phyloP scores from a whole-genome alignment of 2,329 filamentous ascomycete genomes.

The Blumeria graminis region DNA sequence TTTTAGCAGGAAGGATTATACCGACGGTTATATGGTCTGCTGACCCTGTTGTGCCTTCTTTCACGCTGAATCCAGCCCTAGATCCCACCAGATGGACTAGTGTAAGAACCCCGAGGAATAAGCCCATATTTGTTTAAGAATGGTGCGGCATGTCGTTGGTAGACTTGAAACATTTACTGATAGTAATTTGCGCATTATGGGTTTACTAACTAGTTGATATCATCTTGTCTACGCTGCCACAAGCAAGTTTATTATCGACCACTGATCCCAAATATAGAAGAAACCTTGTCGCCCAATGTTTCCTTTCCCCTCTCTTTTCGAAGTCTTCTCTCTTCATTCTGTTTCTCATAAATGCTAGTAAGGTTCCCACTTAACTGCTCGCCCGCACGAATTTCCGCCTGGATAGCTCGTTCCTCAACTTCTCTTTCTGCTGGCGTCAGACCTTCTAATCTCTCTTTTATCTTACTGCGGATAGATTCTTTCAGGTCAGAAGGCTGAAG shows the following conservation, averaged over 20 bases:
- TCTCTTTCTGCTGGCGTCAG: slow-evolving; percentile 31
- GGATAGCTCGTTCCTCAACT: slow-evolving; percentile 38
- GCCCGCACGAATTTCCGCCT: slow-evolving; percentile 36
- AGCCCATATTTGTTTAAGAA: too few relatives aligned
- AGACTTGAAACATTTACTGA: too few relatives aligned
- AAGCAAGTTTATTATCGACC: not conserved
- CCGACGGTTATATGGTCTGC: too few relatives aligned
- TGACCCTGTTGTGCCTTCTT: too few relatives aligned
- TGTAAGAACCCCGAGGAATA: too few relatives aligned
- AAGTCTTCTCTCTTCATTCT: slow-evolving; percentile 27
- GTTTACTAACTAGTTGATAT: too few relatives aligned
- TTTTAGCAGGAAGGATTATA: too few relatives aligned
- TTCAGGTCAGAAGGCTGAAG: slow-evolving; percentile 15
- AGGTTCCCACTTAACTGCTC: slow-evolving; percentile 32
- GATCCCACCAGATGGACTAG: too few relatives aligned
- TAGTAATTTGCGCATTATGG: too few relatives aligned
- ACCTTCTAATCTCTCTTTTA: slow-evolving; percentile 31
- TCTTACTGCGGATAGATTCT: slow-evolving; percentile 24
- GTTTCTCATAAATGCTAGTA: slow-evolving; percentile 28
- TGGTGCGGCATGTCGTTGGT: too few relatives aligned
- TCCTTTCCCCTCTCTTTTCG: slow-evolving; percentile 29
- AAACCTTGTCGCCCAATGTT: slow-evolving; percentile 19
- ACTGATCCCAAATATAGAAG: slow-evolving; percentile 10
- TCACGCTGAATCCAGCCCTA: too few relatives aligned
- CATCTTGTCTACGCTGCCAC: too few relatives aligned